phyloP scores from a whole-genome alignment of 169 alveolate species.

The Plasmodium ovale region DNA sequence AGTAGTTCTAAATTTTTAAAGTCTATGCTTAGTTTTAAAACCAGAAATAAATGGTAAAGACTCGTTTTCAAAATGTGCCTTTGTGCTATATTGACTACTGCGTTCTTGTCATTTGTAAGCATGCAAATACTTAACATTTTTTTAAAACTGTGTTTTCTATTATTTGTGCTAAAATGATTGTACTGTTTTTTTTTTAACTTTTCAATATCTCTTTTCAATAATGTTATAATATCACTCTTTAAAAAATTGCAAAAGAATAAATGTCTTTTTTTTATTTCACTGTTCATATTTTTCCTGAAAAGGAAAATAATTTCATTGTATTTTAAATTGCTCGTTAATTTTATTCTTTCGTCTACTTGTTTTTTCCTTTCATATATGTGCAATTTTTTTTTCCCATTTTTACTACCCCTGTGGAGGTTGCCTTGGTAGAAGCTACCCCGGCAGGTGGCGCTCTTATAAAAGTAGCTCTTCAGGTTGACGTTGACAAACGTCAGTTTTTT shows the following conservation, averaged over 20 bases:
- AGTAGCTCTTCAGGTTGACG: conserved; percentile 20
- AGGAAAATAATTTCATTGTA: conserved; percentile 21
- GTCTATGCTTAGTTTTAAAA: conserved; percentile 28
- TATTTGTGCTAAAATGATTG: conserved; percentile 13
- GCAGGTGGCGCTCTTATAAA: too few species aligned
- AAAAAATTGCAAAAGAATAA: conserved; percentile 17
- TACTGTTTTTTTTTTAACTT: conserved; percentile 28
- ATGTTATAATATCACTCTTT: conserved; percentile 30
- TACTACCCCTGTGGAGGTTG: too few species aligned
- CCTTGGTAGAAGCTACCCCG: too few species aligned
- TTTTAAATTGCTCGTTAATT: background rate
- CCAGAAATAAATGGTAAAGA: conserved; percentile 27
- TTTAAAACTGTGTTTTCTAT: conserved; percentile 46
- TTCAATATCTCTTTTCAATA: conserved; percentile 47
- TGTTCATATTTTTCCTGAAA: background rate
- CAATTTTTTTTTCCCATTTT: background rate
- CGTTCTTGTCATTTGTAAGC: background rate
- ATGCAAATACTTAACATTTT: conserved; percentile 7
- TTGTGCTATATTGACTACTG: background rate
- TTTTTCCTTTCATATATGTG: conserved; percentile 9
- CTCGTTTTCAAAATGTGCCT: conserved; percentile 12
- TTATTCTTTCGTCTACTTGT: conserved; percentile 6
- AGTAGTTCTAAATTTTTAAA: conserved; percentile 39
- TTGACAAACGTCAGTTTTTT: conserved; percentile 10
- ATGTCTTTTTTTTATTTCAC: conserved; percentile 5